Percentiles rank a stretch among this genome's conserved stretches.
These are phyloP conservation scores for Porcisia hertigi DNA, from an alignment of 208 protist species.

Conservation along the genomic window DNA sequence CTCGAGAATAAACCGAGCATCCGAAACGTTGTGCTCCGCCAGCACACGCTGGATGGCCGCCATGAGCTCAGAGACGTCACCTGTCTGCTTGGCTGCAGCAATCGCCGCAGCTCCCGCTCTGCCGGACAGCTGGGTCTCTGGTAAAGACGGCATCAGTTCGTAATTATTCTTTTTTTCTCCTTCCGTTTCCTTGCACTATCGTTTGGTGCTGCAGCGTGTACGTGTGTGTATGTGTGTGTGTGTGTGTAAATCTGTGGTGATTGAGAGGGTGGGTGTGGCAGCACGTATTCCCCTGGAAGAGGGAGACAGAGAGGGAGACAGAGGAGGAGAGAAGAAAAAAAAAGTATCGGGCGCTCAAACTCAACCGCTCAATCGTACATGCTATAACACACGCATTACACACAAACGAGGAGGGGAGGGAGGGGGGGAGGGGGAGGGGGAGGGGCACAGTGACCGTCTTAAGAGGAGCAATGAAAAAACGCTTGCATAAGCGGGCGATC, in stretches of 20 bases:
- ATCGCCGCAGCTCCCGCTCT: neutral
- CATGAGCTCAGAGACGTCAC: conserved; percentile 31
- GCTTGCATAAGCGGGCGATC: no score
- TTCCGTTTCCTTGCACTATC: neutral
- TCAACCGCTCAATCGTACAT: no score
- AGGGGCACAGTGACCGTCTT: no score
- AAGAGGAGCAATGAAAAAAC: no score
- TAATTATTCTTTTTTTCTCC: neutral
- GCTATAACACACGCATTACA: neutral
- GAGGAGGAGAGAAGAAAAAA: no score
- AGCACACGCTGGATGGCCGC: conserved; percentile 56
- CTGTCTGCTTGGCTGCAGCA: neutral
- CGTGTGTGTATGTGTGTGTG: conserved; percentile 5
- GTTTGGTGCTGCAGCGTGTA: no score
- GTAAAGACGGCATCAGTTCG: neutral
- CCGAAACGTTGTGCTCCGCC: conserved; percentile 37
- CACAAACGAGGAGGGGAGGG: neutral
- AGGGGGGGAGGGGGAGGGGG: no score
- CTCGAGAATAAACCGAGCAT: conserved; percentile 56
- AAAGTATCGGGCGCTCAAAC: no score
- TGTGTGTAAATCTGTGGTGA: neutral
- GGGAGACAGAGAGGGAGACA: no score
- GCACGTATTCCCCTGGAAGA: no score
- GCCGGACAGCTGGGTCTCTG: neutral
- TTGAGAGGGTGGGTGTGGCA: no score